Evolutionary conservation across 192 early-diverging fungal species (phyloP), one percentile per base, ranked within the genome.

Genomic region (Entomortierella chlamydospora): DNA sequence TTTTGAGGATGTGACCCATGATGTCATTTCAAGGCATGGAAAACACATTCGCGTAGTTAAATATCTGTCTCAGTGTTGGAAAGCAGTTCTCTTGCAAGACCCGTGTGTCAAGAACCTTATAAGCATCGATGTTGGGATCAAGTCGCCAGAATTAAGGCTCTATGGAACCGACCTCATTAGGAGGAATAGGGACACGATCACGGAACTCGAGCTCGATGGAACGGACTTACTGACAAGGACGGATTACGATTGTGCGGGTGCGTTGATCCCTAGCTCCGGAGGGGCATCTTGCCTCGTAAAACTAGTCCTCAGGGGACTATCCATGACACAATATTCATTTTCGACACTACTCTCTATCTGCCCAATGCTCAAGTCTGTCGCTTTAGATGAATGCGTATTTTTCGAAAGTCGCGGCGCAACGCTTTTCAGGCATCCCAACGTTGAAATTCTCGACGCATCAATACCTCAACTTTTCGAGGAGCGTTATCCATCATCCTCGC

Each of bases 11-110:
- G n/a, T 58, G 20, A 7, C 26, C 26, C 45, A 6, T 7, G 3
- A 11, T 0, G 17, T 31, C 5, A 6, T 68, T 8, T 9, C 55
- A 13, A 58, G 25, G 33, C 2, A 68, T 42, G 66, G 66, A 2
- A 37, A 58, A 23, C 56, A 58, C 23, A 68, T 68, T 31, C 54
- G 66, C 17, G 33, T 68, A 17, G 37, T 58, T 4, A 31, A 58
- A n/a, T 50, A 50, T 22, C 15, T 68, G 17, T 22, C 29, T 2
- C 11, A 41, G 2, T n/a, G n/a, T n/a, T 12, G 26, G 10, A 49
- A 6, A 33, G 22, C 47, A 2, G 7, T 51, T 28, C 7, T 61
- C 6, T 26, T 55, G 39, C 41, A 39, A 23, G 23, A 22, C 42
- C 1, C 11, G 2, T 2, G 37, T 23, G 17, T 61, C 42, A 22